phyloP scores from a whole-genome alignment of 345 rosid species.

The Mercurialis annua region DNA sequence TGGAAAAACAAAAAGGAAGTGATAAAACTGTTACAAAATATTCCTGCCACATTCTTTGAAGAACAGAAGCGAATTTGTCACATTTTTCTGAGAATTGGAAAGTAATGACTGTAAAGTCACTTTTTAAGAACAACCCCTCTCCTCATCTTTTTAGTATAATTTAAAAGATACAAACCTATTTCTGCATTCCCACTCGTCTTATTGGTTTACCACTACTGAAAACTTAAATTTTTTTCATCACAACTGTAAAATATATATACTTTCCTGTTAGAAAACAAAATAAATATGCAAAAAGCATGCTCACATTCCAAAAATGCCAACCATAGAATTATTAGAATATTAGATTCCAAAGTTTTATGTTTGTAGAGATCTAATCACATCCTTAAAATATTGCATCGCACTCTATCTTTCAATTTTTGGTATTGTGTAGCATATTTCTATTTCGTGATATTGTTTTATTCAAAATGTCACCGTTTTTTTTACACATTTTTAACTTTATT shows the following conservation, averaged over 20 bases:
- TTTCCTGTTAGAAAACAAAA: constrained; percentile 1
- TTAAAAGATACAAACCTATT: neutral
- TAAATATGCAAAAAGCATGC: neutral
- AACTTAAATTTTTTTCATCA: neutral
- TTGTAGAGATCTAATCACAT: too few species aligned
- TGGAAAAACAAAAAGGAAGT: constrained; percentile 11
- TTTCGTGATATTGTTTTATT: too few species aligned
- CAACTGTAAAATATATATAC: neutral
- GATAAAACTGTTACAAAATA: neutral
- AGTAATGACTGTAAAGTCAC: constrained; percentile 15
- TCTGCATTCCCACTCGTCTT: constrained; percentile 2
- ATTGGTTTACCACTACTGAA: neutral
- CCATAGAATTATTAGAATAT: too few species aligned
- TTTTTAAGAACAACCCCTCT: constrained; percentile 9
- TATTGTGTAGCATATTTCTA: too few species aligned
- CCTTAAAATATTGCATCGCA: too few species aligned
- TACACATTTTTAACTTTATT: too few species aligned
- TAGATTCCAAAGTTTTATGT: too few species aligned
- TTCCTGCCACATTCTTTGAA: neutral
- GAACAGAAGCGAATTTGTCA: neutral
- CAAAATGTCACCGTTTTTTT: too few species aligned
- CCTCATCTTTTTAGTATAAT: neutral
- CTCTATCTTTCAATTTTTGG: too few species aligned
- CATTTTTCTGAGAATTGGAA: constrained; percentile 13
- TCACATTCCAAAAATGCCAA: constrained; percentile 10